Conservation (phyloP, 768 basidiomycete species). For the Leccinum variicolor region DNA sequence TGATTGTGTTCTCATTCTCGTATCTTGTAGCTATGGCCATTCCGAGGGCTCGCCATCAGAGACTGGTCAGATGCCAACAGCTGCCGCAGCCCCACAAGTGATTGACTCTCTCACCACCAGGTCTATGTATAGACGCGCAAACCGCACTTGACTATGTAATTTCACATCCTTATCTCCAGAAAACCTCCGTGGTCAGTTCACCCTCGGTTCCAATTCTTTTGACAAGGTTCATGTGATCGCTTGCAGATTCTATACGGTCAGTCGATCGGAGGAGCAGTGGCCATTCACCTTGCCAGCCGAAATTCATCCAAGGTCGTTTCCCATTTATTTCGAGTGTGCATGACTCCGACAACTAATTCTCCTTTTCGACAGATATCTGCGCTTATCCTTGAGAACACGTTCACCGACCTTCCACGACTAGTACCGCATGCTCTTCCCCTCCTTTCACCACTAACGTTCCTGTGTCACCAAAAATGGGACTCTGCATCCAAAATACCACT, state of each 20-base stretch:
- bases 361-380: constrained; percentile 54
- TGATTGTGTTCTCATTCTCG: not conserved
- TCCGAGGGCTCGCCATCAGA: constrained; percentile 88
- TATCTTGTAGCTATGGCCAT: constrained; percentile 65
- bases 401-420: constrained; percentile 77
- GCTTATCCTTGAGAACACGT: constrained; percentile 91
- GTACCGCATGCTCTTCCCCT: constrained; percentile 79
- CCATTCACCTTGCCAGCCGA: constrained; percentile 79
- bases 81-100: not conserved
- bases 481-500: constrained; percentile 61
- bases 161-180: constrained; percentile 57
- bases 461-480: constrained; percentile 89
- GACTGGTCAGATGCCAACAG: constrained; percentile 48
- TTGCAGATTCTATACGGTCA: constrained; percentile 74
- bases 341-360: not conserved
- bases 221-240: not conserved
- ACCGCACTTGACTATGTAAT: constrained; percentile 73
- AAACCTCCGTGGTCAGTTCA: constrained; percentile 61
- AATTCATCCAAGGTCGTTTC: constrained; percentile 61
- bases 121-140: constrained; percentile 82
- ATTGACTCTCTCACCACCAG: constrained; percentile 32
- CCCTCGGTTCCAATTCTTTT: not conserved
- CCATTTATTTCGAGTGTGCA: not conserved
- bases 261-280: constrained; percentile 90
- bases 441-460: constrained; percentile 68